Evolutionary conservation across 2,329 filamentous ascomycete genomes (phyloP), one percentile per base, ranked within the genome.

Genomic region (Domatiomyces catenatus): DNA sequence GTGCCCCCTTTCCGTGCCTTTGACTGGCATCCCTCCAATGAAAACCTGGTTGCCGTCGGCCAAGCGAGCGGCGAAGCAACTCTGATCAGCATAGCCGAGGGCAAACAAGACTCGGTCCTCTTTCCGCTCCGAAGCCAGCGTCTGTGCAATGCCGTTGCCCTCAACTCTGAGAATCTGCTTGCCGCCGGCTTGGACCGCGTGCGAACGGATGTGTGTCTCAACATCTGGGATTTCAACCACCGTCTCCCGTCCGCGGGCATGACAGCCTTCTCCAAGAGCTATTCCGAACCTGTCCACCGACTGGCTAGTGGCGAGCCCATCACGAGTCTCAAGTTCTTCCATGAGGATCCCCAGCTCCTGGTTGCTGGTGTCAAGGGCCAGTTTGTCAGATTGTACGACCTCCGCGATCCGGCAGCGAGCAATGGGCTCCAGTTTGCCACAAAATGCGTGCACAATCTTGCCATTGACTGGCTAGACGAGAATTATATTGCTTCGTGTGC

Each of bases 291-390:
- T 1, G 67, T 79, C 54, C 70, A 74, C 58, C 78, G 78, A 56
- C 62, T 82, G 26, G 78, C 77, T 26, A 78, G 75, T 55, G 79
- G 76, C 15, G 71, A 83, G 58, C 72, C 75, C 2, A 79, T 82
- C 44, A 77, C 75, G 1, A 82, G 78, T 61, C 75, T 82, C 56
- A 77, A 80, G 55, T 83, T 81, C 63, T 81, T 81, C 56, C 66
- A 70, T 20, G 68, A 71, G 48, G 74, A 80, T 56, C 77, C 78
- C 39, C 75, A 80, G 56, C 74, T 74, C n/a, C 62, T 83, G 26
- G 71, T 81, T 20, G 73, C 77, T 22, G 77, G 77, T 36, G 76
- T 80, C 5, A 77, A 78, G 50, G 71, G 77, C 19, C 72, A 78
- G 57, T 80, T 72, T 60, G 69, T 82, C 48, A 69, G 79, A 36